Percentiles rank a stretch among this genome's conserved stretches.
These are phyloP conservation scores for Oryza glumipatula DNA, from an alignment of 176 grass and related monocot genomes.

Conservation along the genomic window DNA sequence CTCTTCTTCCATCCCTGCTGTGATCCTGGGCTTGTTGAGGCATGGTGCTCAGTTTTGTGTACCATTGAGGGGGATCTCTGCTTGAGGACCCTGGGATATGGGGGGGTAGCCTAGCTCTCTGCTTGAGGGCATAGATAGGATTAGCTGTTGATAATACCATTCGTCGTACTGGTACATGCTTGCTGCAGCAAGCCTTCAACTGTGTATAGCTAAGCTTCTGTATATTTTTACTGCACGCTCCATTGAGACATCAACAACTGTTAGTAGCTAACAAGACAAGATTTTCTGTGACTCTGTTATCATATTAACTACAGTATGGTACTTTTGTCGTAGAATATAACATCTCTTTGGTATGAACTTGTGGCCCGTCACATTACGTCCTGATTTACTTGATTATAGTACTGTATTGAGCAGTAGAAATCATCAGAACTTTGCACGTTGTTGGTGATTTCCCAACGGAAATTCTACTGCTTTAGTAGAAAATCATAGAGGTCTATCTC, in stretches of 20 bases:
- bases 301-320: neutral
- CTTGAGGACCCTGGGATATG: constrained; percentile 41
- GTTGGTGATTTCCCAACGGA: neutral
- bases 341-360: neutral
- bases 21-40: neutral
- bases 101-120: constrained; percentile 31
- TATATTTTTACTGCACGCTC: constrained; percentile 2
- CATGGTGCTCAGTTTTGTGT: constrained; percentile 21
- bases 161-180: neutral
- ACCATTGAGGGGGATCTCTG: constrained; percentile 40
- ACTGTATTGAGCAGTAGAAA: neutral
- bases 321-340: neutral
- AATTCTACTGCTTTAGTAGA: too few relatives aligned
- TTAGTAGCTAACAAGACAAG: neutral
- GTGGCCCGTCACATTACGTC: neutral
- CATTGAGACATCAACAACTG: neutral
- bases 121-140: constrained; percentile 43
- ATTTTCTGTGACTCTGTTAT: neutral
- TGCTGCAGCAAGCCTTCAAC: constrained; percentile 3
- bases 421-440: neutral
- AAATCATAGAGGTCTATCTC: too few relatives aligned
- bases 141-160: constrained; percentile 14
- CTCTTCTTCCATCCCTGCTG: constrained; percentile 26
- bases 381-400: neutral
- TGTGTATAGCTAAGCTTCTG: neutral